A percentile compares a stretch with the other conserved stretches of the same genome.
phyloP scores from a whole-genome alignment of 257 asterid genomes.

The Perilla frutescens region DNA sequence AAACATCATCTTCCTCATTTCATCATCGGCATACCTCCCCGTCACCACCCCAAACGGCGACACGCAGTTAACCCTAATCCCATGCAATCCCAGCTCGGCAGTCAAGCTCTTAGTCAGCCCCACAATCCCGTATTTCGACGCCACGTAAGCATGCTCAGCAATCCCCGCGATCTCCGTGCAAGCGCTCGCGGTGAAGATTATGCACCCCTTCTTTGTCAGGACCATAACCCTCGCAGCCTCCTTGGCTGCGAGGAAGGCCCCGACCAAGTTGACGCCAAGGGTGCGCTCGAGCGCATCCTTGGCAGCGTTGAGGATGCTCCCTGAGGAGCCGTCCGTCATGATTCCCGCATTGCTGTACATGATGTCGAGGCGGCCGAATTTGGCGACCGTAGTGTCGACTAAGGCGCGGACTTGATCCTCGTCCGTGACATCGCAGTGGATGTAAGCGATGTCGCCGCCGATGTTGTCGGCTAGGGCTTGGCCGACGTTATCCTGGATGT shows the following conservation, averaged over 20 bases:
- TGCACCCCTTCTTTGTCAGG: constrained; percentile 45
- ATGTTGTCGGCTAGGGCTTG: constrained; percentile 36
- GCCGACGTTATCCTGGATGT: constrained; percentile 56
- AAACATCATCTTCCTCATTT: background rate
- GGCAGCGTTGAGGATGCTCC: constrained; percentile 31
- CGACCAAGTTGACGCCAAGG: constrained; percentile 43
- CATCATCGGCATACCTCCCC: background rate
- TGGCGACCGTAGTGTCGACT: constrained; percentile 41
- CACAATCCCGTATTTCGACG: constrained; percentile 48
- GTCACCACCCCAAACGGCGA: constrained; percentile 56
- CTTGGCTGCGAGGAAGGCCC: constrained; percentile 52
- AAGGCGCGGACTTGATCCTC: constrained; percentile 45
- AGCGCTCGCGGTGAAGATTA: constrained; percentile 56
- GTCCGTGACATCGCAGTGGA: constrained; percentile 56
- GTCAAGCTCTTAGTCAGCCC: constrained; percentile 52
- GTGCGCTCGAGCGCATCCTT: constrained; percentile 37
- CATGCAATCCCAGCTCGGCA: constrained; percentile 51
- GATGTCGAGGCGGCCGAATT: constrained; percentile 53
- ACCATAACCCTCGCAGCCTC: constrained; percentile 63
- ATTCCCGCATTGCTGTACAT: constrained; percentile 63
- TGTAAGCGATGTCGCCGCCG: constrained; percentile 31
- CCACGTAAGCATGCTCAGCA: constrained; percentile 35
- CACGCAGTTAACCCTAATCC: constrained; percentile 58
- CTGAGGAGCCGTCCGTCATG: background rate
- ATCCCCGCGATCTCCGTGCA: constrained; percentile 50